These are phyloP conservation scores for Penicillium digitatum DNA, from an alignment of 2,329 filamentous ascomycete genomes.

Conservation along the genomic window DNA sequence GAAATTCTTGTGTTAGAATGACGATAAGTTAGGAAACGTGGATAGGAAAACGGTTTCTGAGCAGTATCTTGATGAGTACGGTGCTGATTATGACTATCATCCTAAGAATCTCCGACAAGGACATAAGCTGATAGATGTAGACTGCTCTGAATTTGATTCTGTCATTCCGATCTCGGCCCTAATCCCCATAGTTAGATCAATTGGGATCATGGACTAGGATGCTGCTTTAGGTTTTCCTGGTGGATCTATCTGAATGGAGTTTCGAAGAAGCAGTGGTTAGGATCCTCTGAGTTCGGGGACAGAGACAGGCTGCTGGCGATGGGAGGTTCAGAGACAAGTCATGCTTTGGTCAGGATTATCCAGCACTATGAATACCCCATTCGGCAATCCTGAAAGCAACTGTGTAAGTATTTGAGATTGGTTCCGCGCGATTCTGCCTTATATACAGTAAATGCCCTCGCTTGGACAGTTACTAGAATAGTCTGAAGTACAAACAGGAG, in stretches of 20 bases:
- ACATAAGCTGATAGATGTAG: too few relatives aligned
- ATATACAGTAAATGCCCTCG: background rate
- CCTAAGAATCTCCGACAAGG: too few relatives aligned
- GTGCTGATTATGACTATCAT: too few relatives aligned
- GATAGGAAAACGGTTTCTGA: too few relatives aligned
- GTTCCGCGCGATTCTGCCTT: too few relatives aligned
- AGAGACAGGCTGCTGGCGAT: background rate
- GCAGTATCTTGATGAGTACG: too few relatives aligned
- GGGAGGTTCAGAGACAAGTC: background rate
- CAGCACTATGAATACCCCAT: background rate
- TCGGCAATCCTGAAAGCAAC: background rate
- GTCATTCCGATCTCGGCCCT: too few relatives aligned
- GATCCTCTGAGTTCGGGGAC: constrained; percentile 4
- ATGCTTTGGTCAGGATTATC: background rate
- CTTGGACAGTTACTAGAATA: background rate
- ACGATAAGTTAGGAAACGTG: too few relatives aligned
- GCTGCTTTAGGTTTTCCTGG: constrained; percentile 29
- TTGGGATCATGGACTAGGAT: constrained; percentile 35
- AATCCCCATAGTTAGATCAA: too few relatives aligned
- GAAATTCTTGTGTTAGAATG: too few relatives aligned
- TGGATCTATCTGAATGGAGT: constrained; percentile 36
- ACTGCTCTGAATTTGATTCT: too few relatives aligned
- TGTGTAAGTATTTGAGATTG: background rate
- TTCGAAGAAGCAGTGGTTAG: constrained; percentile 30
- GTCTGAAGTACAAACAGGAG: background rate